These are phyloP conservation scores for Datura wrightii DNA, from an alignment of 257 asterid genomes.

Conservation along the genomic window DNA sequence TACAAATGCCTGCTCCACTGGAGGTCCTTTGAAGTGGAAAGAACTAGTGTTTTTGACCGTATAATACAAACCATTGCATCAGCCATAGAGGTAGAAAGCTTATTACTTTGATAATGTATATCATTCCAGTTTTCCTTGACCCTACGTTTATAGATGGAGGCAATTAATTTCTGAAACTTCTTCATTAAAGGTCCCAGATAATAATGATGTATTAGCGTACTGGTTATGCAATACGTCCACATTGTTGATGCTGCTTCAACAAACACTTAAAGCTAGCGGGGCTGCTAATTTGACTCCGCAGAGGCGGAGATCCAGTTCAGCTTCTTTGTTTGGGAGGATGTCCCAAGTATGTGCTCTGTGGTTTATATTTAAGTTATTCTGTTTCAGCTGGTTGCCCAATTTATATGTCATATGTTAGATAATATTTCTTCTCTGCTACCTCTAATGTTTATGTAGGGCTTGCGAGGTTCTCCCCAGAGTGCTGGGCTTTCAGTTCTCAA, in stretches of 20 bases:
- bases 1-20: conserved; percentile 98
- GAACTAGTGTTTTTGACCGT: conserved; percentile 94
- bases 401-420: conserved; percentile 33
- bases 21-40: conserved; percentile 99
- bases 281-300: conserved; percentile 97
- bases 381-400: conserved; percentile 32
- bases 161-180: conserved; percentile 39
- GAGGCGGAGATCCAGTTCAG: conserved; percentile 90
- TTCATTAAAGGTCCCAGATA: conserved; percentile 72
- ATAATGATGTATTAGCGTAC: conserved; percentile 83
- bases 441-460: conserved; percentile 59
- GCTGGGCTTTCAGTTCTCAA: conserved; percentile 85
- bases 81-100: conserved; percentile 72
- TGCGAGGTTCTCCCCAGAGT: conserved; percentile 94
- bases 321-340: conserved; percentile 99
- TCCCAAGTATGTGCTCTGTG: conserved; percentile 67
- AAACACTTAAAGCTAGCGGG: conserved; percentile 96
- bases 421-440: conserved; percentile 31
- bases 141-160: neutral
- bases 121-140: conserved; percentile 2
- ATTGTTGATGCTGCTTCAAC: conserved; percentile 94
- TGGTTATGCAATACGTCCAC: conserved; percentile 97
- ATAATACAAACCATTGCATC: conserved; percentile 87
- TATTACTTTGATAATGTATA: neutral
- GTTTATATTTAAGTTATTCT: conserved; percentile 35